phyloP scores from a whole-genome alignment of 305 asterid genomes.

The Rubia peregrina region DNA sequence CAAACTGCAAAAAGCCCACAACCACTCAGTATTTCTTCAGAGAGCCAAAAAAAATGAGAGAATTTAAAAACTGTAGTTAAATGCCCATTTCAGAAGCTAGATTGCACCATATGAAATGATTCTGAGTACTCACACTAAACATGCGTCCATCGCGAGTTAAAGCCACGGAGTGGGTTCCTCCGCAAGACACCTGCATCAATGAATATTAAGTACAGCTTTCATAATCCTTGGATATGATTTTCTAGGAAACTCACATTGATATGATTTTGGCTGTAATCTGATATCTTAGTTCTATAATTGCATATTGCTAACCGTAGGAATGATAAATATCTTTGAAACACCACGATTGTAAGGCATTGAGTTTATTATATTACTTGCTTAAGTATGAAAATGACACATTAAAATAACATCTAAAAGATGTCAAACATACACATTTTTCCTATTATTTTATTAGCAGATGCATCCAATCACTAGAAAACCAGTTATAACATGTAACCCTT shows the following conservation, averaged over 20 bases:
- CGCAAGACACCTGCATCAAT: slow-evolving; percentile 81
- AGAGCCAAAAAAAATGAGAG: too few relatives aligned
- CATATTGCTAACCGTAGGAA: too few relatives aligned
- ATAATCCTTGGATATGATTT: slow-evolving; percentile 5
- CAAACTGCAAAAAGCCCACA: slow-evolving; percentile 48
- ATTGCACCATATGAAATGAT: not conserved
- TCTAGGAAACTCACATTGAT: not conserved
- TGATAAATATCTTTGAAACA: too few relatives aligned
- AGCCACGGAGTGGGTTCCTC: slow-evolving; percentile 98
- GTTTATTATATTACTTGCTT: too few relatives aligned
- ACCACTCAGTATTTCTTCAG: slow-evolving; percentile 5
- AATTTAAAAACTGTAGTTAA: not conserved
- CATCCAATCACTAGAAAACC: not conserved
- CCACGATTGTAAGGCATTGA: too few relatives aligned
- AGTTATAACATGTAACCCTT: not conserved
- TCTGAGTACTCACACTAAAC: slow-evolving; percentile 62
- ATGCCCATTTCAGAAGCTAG: not conserved
- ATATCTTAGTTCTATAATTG: too few relatives aligned
- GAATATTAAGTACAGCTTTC: slow-evolving; percentile 9
- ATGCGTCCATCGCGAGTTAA: slow-evolving; percentile 81
- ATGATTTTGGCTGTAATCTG: too few relatives aligned
- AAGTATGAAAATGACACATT: too few relatives aligned
- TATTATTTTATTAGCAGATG: not conserved
- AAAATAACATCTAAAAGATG: not conserved
- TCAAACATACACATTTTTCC: not conserved